Conservation (phyloP, 148 eudicot species). For the Gaultheria prostrata region DNA sequence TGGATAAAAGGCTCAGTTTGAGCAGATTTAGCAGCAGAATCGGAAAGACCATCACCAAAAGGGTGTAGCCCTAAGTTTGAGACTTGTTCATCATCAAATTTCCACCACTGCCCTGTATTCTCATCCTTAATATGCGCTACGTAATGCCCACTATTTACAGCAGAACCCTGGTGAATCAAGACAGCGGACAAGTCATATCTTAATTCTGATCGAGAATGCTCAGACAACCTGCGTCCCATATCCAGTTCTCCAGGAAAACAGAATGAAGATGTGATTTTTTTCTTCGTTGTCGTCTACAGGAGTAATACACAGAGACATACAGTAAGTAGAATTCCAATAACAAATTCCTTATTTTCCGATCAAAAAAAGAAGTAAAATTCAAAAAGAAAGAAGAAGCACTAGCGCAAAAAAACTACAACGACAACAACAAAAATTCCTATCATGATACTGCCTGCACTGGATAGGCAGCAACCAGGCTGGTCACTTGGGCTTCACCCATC, state of each 20-base stretch:
- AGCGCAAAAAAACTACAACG: neutral
- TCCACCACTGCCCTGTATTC: constrained; percentile 88
- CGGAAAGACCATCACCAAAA: constrained; percentile 71
- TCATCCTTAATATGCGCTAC: constrained; percentile 87
- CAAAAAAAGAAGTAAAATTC: too few species aligned
- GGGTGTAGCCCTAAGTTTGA: constrained; percentile 80
- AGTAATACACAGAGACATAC: constrained; percentile 13
- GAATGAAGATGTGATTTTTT: constrained; percentile 89
- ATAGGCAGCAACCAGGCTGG: constrained; percentile 2
- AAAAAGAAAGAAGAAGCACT: neutral
- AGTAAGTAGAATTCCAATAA: neutral
- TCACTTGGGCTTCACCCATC: neutral
- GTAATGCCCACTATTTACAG: constrained; percentile 95
- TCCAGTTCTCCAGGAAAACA: constrained; percentile 80
- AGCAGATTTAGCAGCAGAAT: constrained; percentile 44
- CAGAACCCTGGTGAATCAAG: constrained; percentile 93
- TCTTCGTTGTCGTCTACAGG: constrained; percentile 79
- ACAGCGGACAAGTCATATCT: constrained; percentile 89
- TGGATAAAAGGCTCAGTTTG: constrained; percentile 28
- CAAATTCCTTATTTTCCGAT: too few species aligned
- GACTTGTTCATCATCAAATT: constrained; percentile 94
- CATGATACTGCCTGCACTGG: neutral
- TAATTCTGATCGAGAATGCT: constrained; percentile 42
- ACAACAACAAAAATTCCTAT: neutral
- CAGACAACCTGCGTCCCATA: constrained; percentile 71